Conservation (phyloP, 106 monocot species). For the Dactylorhiza incarnata region DNA sequence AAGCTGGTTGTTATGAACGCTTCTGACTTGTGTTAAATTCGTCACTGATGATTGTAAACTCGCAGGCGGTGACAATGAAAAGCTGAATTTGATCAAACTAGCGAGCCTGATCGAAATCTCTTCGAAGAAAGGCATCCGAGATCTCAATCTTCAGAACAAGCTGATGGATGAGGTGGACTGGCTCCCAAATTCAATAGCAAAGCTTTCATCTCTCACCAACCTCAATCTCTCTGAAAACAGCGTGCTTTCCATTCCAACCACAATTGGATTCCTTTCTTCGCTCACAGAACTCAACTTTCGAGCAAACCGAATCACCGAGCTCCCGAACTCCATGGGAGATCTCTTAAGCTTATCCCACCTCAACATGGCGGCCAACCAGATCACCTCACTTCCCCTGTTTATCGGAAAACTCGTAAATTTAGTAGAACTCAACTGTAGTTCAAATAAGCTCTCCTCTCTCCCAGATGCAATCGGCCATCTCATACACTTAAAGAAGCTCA, state of each 20-base stretch:
- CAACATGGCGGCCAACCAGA: conserved; percentile 16
- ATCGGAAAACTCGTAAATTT: conserved; percentile 16
- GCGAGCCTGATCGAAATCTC: conserved; percentile 16
- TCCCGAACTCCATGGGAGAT: conserved; percentile 19
- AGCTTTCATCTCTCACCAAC: conserved; percentile 11
- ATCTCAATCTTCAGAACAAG: conserved; percentile 23
- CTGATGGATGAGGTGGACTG: conserved; percentile 31
- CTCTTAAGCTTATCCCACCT: conserved; percentile 14
- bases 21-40: not conserved
- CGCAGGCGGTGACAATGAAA: conserved; percentile 9
- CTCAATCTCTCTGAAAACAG: conserved; percentile 23
- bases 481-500: conserved; percentile 17
- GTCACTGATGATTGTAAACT: not conserved
- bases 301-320: conserved; percentile 14
- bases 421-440: conserved; percentile 22
- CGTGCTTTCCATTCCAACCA: conserved; percentile 18
- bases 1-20: not conserved
- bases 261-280: conserved; percentile 13
- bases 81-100: conserved; percentile 23
- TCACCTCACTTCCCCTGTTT: conserved; percentile 12
- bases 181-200: conserved; percentile 25
- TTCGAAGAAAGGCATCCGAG: conserved; percentile 16
- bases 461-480: conserved; percentile 17
- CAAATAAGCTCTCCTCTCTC: conserved; percentile 11
- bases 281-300: conserved; percentile 21